Conservation (phyloP, 768 basidiomycete genomes). For the Boletus subcaerulescens region DNA sequence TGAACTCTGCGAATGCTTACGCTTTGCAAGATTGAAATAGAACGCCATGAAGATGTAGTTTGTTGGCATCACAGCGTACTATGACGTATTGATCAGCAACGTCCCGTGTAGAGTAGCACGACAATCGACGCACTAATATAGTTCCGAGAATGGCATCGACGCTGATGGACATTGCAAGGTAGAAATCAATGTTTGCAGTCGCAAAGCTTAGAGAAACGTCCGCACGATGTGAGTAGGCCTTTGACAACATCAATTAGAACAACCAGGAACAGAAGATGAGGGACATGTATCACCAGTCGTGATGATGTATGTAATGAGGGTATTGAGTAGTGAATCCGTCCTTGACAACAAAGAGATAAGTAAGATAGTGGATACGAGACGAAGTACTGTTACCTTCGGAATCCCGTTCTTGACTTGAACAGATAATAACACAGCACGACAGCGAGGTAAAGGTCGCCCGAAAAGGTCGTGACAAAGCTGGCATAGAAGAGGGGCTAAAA, state of each 20-base stretch:
- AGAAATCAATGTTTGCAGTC: background rate
- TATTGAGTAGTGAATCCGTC: constrained; percentile 48
- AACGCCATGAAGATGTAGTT: constrained; percentile 56
- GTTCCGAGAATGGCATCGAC: constrained; percentile 46
- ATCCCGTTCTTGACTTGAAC: constrained; percentile 48
- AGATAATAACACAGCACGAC: constrained; percentile 48
- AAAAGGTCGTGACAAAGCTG: constrained; percentile 49
- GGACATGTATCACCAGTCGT: constrained; percentile 46
- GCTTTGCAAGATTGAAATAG: constrained; percentile 51
- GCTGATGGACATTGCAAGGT: constrained; percentile 27
- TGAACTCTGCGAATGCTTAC: constrained; percentile 30
- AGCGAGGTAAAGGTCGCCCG: constrained; percentile 51
- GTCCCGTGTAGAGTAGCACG: background rate
- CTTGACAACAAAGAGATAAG: constrained; percentile 27
- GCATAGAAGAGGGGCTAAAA: constrained; percentile 48
- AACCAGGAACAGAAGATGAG: constrained; percentile 11
- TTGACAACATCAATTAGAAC: constrained; percentile 24
- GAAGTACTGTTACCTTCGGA: constrained; percentile 36
- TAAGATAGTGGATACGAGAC: background rate
- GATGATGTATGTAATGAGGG: constrained; percentile 49
- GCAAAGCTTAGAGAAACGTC: background rate
- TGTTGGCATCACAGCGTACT: constrained; percentile 49
- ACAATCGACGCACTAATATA: constrained; percentile 30
- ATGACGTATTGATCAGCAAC: background rate
- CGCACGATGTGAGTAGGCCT: constrained; percentile 39